Percentiles rank a stretch among this genome's conserved stretches.
Evolutionary conservation across 768 basidiomycete genomes (phyloP).

Genomic region (Gyrodon lividus): DNA sequence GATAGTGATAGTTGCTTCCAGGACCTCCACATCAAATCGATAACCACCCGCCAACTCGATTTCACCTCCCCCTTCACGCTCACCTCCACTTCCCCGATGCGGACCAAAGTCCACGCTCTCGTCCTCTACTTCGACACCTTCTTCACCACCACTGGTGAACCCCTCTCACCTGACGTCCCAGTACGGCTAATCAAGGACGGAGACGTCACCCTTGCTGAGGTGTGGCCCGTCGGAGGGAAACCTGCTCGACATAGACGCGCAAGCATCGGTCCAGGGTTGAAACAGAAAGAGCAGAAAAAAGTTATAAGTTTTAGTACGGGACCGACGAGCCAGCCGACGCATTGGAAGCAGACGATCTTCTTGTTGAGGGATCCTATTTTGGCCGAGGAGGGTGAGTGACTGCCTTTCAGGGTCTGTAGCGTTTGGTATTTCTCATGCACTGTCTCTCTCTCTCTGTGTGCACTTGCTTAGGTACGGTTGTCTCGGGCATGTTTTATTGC

Average conservation of each 20-base stretch:
- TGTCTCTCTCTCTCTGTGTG: not conserved
- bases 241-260: slow-evolving; percentile 56
- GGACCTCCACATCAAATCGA: slow-evolving; percentile 73
- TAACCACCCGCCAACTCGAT: slow-evolving; percentile 70
- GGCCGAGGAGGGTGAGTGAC: slow-evolving; percentile 66
- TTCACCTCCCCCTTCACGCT: slow-evolving; percentile 79
- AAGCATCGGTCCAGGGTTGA: slow-evolving; percentile 46
- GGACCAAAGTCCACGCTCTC: slow-evolving; percentile 72
- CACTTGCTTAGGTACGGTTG: slow-evolving; percentile 55
- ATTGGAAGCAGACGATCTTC: slow-evolving; percentile 97
- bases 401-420: too few species aligned
- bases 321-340: slow-evolving; percentile 81
- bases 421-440: too few species aligned
- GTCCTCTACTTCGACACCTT: slow-evolving; percentile 95
- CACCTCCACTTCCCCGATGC: slow-evolving; percentile 54
- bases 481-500: slow-evolving; percentile 81
- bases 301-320: slow-evolving; percentile 88
- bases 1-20: slow-evolving; percentile 26
- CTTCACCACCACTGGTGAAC: slow-evolving; percentile 64
- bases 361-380: slow-evolving; percentile 74
- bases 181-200: slow-evolving; percentile 62
- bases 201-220: slow-evolving; percentile 62
- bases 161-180: slow-evolving; percentile 48
- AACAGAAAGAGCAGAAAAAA: slow-evolving; percentile 38
- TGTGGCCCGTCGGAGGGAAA: slow-evolving; percentile 77